Evolutionary conservation across 2,329 filamentous ascomycete species (phyloP).

Genomic region (Drechslerella stenobrocha): DNA sequence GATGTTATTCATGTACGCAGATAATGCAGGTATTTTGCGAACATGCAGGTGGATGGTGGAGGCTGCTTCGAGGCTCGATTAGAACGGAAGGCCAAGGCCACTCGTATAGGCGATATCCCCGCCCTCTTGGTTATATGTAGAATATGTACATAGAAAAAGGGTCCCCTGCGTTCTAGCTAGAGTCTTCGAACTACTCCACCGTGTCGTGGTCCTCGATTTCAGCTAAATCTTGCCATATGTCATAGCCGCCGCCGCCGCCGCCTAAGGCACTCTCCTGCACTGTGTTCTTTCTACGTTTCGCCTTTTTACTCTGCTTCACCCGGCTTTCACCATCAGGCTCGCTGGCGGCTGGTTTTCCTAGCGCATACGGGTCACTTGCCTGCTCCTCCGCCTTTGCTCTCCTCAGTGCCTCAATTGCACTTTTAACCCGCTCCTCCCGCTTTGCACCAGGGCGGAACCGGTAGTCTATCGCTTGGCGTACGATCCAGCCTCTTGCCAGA

Average conservation of each 20-base stretch:
- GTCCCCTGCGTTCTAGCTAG: too few species aligned
- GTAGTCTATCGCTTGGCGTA: slow-evolving; percentile 28
- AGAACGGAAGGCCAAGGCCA: too few species aligned
- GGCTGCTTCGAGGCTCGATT: too few species aligned
- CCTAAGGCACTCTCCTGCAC: slow-evolving; percentile 1
- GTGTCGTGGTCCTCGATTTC: slow-evolving; percentile 8
- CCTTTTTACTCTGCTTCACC: slow-evolving; percentile 9
- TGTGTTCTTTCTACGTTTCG: slow-evolving; percentile 5
- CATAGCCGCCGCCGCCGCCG: slow-evolving; percentile 2
- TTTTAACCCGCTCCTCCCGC: slow-evolving; percentile 2
- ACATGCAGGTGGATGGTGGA: too few species aligned
- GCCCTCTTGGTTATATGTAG: too few species aligned
- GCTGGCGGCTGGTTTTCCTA: background rate
- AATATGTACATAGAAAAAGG: too few species aligned
- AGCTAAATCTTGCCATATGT: slow-evolving; percentile 45
- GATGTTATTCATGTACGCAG: too few species aligned
- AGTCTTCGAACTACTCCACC: too few species aligned
- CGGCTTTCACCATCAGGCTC: slow-evolving; percentile 1
- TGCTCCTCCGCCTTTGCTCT: slow-evolving; percentile 7
- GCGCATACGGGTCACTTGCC: slow-evolving; percentile 24
- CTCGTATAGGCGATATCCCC: too few species aligned
- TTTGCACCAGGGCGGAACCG: background rate
- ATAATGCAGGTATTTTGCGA: too few species aligned
- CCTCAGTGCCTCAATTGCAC: slow-evolving; percentile 7
- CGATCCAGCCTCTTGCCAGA: slow-evolving; percentile 3